A percentile compares a stretch with the other conserved stretches of the same genome.
These are phyloP conservation scores for Imleria badia DNA, from an alignment of 768 basidiomycete genomes.

Conservation along the genomic window DNA sequence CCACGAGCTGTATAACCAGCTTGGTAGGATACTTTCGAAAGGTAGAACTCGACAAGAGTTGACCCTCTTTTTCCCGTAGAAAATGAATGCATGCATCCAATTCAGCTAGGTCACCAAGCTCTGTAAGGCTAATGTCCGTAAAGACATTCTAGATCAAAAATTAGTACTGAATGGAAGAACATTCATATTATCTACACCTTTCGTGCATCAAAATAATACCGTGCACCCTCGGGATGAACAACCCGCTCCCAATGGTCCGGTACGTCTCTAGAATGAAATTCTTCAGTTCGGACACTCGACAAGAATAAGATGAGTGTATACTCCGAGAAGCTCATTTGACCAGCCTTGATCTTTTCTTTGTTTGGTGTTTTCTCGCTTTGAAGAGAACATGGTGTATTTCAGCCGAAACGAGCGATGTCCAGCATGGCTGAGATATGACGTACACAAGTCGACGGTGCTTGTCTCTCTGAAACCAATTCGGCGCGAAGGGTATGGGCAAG, in stretches of 20 bases:
- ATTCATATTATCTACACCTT: neutral
- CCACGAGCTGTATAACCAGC: neutral
- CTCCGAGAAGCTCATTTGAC: neutral
- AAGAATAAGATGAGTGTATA: neutral
- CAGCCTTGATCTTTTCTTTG: neutral
- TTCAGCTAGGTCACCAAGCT: neutral
- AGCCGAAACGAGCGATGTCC: neutral
- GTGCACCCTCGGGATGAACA: neutral
- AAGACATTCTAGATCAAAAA: neutral
- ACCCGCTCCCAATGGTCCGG: neutral
- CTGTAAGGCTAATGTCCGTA: neutral
- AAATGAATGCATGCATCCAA: neutral
- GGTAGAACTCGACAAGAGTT: neutral
- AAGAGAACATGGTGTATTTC: neutral
- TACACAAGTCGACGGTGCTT: neutral
- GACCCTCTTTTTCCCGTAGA: neutral
- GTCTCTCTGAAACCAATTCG: neutral
- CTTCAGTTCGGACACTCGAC: neutral
- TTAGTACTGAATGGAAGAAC: neutral
- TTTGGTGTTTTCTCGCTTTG: neutral
- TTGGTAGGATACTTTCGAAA: neutral
- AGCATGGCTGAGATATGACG: neutral
- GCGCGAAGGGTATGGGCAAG: neutral
- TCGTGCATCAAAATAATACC: neutral
- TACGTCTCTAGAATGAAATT: neutral